phyloP scores from a whole-genome alignment of 1,139 yeast species.

The Saccharomyces hybrid region DNA sequence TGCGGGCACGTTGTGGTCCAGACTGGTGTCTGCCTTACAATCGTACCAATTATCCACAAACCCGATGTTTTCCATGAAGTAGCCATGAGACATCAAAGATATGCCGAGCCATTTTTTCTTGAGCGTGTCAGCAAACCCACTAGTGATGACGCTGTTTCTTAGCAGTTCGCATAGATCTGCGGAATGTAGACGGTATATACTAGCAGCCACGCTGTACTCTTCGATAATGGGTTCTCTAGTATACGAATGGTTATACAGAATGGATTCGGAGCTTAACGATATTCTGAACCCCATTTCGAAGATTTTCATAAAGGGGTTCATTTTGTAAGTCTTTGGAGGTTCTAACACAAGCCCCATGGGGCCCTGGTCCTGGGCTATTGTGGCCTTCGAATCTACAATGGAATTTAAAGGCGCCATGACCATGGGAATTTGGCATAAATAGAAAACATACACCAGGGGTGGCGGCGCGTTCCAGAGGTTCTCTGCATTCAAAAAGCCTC shows the following conservation, averaged over 20 bases:
- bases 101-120: slow-evolving; percentile 10
- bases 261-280: slow-evolving; percentile 51
- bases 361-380: not conserved
- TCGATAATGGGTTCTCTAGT: slow-evolving; percentile 60
- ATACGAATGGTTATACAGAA: slow-evolving; percentile 38
- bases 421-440: slow-evolving; percentile 16
- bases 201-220: slow-evolving; percentile 61
- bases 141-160: slow-evolving; percentile 18
- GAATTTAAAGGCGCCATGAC: slow-evolving; percentile 18
- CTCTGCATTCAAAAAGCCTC: slow-evolving; percentile 15
- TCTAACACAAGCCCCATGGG: slow-evolving; percentile 1
- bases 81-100: not conserved
- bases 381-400: slow-evolving; percentile 5
- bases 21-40: not conserved
- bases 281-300: slow-evolving; percentile 54
- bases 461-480: slow-evolving; percentile 13
- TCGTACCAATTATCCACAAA: slow-evolving; percentile 4
- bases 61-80: slow-evolving; percentile 2
- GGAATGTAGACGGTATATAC: slow-evolving; percentile 51
- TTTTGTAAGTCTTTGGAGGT: slow-evolving; percentile 18
- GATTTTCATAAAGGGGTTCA: slow-evolving; percentile 45
- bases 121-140: slow-evolving; percentile 10
- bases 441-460: slow-evolving; percentile 11
- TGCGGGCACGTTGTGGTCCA: slow-evolving; percentile 5
- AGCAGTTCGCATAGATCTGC: slow-evolving; percentile 56